Percentiles rank a stretch among this genome's conserved stretches.
Conservation (phyloP, 2,329 filamentous ascomycete species). For the Cadophora malorum region DNA sequence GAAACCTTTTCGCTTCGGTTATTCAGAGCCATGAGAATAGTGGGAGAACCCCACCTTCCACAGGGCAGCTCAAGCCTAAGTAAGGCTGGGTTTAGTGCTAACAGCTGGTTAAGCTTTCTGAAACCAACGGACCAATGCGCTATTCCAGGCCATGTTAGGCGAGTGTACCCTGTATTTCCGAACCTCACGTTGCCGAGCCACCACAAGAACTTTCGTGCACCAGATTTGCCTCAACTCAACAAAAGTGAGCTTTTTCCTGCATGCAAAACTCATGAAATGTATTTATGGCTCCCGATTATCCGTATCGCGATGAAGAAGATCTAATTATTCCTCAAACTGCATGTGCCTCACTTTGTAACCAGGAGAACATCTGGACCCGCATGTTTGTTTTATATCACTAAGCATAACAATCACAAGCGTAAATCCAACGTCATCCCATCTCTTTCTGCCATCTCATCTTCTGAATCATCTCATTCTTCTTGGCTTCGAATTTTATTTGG, state of each 20-base stretch:
- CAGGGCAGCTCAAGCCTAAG: not conserved
- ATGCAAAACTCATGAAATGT: not conserved
- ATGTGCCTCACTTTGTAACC: conserved; percentile 16
- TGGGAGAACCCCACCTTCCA: not conserved
- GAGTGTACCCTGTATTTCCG: not conserved
- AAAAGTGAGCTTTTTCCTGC: not conserved
- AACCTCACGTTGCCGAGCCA: not conserved
- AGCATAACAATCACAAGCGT: not conserved
- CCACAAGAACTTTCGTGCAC: not conserved
- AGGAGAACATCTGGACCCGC: conserved; percentile 17
- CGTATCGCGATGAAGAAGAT: not conserved
- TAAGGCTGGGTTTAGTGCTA: not conserved
- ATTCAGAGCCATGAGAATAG: too few species aligned
- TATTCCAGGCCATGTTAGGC: not conserved
- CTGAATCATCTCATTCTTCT: not conserved
- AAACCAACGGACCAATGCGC: not conserved
- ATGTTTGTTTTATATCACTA: not conserved
- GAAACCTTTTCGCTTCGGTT: not conserved
- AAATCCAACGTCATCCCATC: conserved; percentile 6
- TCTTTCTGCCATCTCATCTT: conserved; percentile 1
- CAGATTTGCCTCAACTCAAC: not conserved
- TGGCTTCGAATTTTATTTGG: not conserved
- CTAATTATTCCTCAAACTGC: conserved; percentile 18
- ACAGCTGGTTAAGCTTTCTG: not conserved
- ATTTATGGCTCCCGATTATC: not conserved